Evolutionary conservation across 2,329 filamentous ascomycete genomes (phyloP).

Genomic region (Fusarium begoniae): DNA sequence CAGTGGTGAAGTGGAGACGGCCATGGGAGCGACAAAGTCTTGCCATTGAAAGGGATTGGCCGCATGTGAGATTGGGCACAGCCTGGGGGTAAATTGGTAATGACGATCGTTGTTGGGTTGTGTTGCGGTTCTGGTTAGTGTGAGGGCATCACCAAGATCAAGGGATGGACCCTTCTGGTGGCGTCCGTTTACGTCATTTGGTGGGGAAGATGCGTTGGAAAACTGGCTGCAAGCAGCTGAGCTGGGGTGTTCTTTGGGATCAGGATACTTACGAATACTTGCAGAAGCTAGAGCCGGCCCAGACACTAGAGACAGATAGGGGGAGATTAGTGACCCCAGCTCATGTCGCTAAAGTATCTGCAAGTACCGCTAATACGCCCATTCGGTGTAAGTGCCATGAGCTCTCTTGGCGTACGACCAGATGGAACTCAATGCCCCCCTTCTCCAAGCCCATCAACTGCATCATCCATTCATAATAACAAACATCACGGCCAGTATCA

Average conservation of each 20-base stretch:
- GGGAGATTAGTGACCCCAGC: background rate
- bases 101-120: conserved; percentile 28
- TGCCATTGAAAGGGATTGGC: conserved; percentile 4
- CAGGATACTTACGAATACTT: conserved; percentile 3
- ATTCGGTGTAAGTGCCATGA: conserved; percentile 32
- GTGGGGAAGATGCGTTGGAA: conserved; percentile 16
- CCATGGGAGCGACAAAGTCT: background rate
- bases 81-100: background rate
- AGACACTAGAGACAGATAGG: background rate
- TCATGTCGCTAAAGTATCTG: background rate
- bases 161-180: conserved; percentile 20
- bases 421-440: conserved; percentile 14
- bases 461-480: conserved; percentile 29
- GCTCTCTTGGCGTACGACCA: conserved; percentile 28
- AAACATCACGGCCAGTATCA: conserved; percentile 20
- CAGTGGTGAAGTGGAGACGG: conserved; percentile 3
- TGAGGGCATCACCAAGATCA: conserved; percentile 29
- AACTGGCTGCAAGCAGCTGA: conserved; percentile 30
- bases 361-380: background rate
- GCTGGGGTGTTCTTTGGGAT: background rate
- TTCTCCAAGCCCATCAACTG: conserved; percentile 22
- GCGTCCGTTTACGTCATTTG: conserved; percentile 33
- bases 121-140: conserved; percentile 23
- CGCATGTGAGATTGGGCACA: conserved; percentile 6
- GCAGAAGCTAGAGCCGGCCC: background rate